Conservation (phyloP, 2,329 filamentous ascomycete species). For the Colletotrichum magnum region DNA sequence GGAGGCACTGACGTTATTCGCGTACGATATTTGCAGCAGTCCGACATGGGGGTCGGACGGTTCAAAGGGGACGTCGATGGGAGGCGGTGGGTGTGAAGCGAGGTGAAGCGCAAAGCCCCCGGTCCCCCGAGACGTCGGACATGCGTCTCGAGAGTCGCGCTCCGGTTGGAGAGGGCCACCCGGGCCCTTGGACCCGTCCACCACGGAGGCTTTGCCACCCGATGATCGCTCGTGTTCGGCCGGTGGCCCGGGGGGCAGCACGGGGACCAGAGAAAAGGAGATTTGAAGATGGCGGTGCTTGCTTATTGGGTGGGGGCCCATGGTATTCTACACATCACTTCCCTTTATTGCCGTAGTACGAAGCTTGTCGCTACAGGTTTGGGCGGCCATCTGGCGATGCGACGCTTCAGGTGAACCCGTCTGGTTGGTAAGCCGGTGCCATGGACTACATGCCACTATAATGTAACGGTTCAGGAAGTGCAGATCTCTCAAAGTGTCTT, state of each 20-base stretch:
- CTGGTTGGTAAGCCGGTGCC: conserved; percentile 21
- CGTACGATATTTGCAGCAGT: conserved; percentile 27
- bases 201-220: conserved; percentile 38
- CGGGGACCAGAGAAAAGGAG: neutral
- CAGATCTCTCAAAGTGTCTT: conserved; percentile 19
- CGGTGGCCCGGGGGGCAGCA: conserved; percentile 18
- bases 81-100: neutral
- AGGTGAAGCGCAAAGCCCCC: conserved; percentile 9
- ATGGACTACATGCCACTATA: too few species aligned
- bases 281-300: conserved; percentile 27
- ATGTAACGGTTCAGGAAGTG: conserved; percentile 19
- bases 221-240: conserved; percentile 40
- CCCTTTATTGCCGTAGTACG: neutral
- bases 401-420: conserved; percentile 39
- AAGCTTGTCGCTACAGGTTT: conserved; percentile 23
- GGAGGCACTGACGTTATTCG: conserved; percentile 34
- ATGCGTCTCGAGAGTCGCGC: conserved; percentile 18
- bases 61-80: neutral
- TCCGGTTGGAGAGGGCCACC: conserved; percentile 14
- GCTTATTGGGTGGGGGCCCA: conserved; percentile 31
- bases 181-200: conserved; percentile 30
- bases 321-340: neutral
- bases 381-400: conserved; percentile 30
- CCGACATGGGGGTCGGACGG: conserved; percentile 17
- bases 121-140: conserved; percentile 32